A percentile compares a stretch with the other conserved stretches of the same genome.
phyloP scores from a whole-genome alignment of 2,329 filamentous ascomycete species.

The Talaromyces sp. region DNA sequence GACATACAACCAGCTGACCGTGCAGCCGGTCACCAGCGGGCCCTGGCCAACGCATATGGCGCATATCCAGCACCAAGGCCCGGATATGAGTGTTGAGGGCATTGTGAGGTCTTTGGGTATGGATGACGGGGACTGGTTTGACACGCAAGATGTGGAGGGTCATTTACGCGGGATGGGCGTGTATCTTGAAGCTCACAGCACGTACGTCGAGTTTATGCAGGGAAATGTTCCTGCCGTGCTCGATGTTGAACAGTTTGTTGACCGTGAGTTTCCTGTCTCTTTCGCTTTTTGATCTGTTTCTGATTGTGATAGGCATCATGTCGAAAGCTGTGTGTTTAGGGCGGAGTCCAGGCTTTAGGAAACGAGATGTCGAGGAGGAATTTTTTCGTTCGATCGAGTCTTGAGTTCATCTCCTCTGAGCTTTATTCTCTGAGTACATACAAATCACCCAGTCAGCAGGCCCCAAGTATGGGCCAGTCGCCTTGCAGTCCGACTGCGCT shows the following conservation, averaged over 20 bases:
- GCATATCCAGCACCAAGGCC: slow-evolving; percentile 1
- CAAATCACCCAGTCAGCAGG: not conserved
- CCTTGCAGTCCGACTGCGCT: not conserved
- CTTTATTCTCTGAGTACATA: not conserved
- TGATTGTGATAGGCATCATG: not conserved
- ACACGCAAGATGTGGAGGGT: slow-evolving; percentile 16
- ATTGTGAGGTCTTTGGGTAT: slow-evolving; percentile 4
- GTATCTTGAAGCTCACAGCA: not conserved
- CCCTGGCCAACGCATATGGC: slow-evolving; percentile 1
- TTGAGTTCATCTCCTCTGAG: not conserved
- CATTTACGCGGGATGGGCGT: slow-evolving; percentile 12
- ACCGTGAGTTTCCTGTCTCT: not conserved
- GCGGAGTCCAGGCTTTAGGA: slow-evolving; percentile 1
- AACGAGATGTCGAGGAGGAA: slow-evolving; percentile 5
- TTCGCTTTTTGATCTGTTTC: not conserved
- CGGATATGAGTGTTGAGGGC: not conserved
- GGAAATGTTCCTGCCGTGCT: slow-evolving; percentile 4
- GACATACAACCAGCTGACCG: not conserved
- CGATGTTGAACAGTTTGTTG: slow-evolving; percentile 5
- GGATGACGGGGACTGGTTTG: slow-evolving; percentile 16
- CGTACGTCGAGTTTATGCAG: not conserved
- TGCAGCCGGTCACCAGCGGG: not conserved
- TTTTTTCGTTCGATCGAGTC: slow-evolving; percentile 8
- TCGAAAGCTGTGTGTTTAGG: slow-evolving; percentile 10
- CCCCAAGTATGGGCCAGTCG: not conserved